These are phyloP conservation scores for Pyricularia grisea DNA, from an alignment of 2,329 filamentous ascomycete species.

Conservation along the genomic window DNA sequence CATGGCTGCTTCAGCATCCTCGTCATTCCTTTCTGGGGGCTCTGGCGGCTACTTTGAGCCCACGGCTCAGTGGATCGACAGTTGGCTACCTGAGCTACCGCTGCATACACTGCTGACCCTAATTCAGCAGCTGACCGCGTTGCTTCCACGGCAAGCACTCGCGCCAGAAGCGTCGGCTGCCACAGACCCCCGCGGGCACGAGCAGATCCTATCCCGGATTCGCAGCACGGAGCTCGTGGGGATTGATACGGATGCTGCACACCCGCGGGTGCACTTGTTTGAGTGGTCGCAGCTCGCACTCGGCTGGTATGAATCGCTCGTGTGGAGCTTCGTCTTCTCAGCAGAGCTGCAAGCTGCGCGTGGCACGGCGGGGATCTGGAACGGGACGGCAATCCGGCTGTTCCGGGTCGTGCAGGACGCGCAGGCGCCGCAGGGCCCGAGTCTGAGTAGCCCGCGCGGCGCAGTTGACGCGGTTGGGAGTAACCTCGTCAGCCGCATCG, in stretches of 20 bases:
- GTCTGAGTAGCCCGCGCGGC: constrained; percentile 73
- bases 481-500: constrained; percentile 79
- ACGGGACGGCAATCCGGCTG: constrained; percentile 75
- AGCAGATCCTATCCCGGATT: constrained; percentile 37
- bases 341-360: constrained; percentile 81
- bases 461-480: constrained; percentile 90
- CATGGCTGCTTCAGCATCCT: not conserved
- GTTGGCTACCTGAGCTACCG: constrained; percentile 85
- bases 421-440: constrained; percentile 62
- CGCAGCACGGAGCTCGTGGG: constrained; percentile 54
- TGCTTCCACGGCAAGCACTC: constrained; percentile 43
- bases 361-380: constrained; percentile 90
- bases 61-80: constrained; percentile 78
- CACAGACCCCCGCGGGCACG: not conserved
- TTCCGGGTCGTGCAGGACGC: constrained; percentile 89
- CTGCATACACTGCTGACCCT: constrained; percentile 77
- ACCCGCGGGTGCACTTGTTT: constrained; percentile 71
- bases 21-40: not conserved
- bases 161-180: constrained; percentile 27
- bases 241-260: constrained; percentile 60
- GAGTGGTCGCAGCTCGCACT: constrained; percentile 87
- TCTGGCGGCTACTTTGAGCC: constrained; percentile 54
- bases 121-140: constrained; percentile 54
- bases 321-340: constrained; percentile 90
- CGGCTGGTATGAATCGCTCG: constrained; percentile 89